Percentiles rank a stretch among this genome's conserved stretches.
These are phyloP conservation scores for Glycine tomentella DNA, from an alignment of 306 rosid genomes.

Conservation along the genomic window DNA sequence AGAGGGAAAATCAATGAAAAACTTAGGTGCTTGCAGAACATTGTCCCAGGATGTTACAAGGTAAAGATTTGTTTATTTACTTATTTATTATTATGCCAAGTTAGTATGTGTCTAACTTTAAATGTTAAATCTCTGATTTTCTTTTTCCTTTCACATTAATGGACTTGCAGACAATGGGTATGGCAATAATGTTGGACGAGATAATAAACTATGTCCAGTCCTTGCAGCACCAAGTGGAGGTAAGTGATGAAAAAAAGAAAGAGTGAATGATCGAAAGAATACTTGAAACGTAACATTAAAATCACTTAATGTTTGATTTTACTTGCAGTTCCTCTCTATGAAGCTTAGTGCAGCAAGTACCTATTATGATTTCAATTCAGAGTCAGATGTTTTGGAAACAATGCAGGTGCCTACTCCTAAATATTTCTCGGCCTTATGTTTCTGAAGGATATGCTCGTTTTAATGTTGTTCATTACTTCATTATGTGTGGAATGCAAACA, in stretches of 20 bases:
- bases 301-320: slow-evolving; percentile 10
- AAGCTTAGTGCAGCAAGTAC: slow-evolving; percentile 78
- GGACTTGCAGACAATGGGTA: slow-evolving; percentile 83
- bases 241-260: slow-evolving; percentile 37
- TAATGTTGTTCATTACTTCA: too few relatives aligned
- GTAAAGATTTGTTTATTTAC: slow-evolving; percentile 43
- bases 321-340: slow-evolving; percentile 87
- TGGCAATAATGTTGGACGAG: slow-evolving; percentile 94
- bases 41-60: slow-evolving; percentile 93
- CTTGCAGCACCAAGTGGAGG: slow-evolving; percentile 93
- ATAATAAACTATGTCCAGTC: slow-evolving; percentile 95
- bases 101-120: not conserved
- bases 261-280: not conserved
- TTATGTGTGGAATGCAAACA: not conserved
- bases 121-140: not conserved
- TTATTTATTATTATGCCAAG: not conserved
- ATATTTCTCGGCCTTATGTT: too few relatives aligned
- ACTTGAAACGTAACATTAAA: not conserved
- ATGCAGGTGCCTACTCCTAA: slow-evolving; percentile 53
- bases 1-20: slow-evolving; percentile 91
- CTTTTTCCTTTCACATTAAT: too few relatives aligned
- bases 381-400: slow-evolving; percentile 63
- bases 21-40: slow-evolving; percentile 78
- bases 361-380: slow-evolving; percentile 77
- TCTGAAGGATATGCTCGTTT: too few relatives aligned